phyloP scores from a whole-genome alignment of 2,329 filamentous ascomycete genomes.

The Penicillium brevicompactum region DNA sequence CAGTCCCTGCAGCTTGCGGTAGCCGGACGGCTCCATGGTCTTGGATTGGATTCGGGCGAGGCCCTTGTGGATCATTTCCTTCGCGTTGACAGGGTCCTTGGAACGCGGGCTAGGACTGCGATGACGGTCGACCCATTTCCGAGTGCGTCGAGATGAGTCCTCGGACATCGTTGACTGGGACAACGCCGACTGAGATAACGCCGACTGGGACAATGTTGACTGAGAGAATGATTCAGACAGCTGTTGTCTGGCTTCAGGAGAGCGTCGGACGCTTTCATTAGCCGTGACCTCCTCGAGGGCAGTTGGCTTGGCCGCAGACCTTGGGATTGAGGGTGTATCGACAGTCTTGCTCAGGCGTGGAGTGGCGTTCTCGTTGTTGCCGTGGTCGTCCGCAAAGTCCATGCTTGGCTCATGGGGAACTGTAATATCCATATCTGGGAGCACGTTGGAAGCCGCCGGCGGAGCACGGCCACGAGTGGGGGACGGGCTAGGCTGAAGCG shows the following conservation, averaged over 20 bases:
- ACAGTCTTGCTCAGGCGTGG: conserved; percentile 14
- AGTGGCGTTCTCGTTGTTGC: conserved; percentile 30
- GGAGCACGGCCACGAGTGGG: conserved; percentile 18
- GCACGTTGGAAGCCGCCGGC: conserved; percentile 10
- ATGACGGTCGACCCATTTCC: conserved; percentile 38
- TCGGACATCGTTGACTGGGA: conserved; percentile 13
- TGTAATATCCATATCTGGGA: conserved; percentile 1
- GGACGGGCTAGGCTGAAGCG: conserved; percentile 24
- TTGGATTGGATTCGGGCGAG: conserved; percentile 38
- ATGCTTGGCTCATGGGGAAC: conserved; percentile 11
- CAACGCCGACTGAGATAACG: conserved; percentile 8
- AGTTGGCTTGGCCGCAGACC: conserved; percentile 27
- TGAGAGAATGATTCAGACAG: conserved; percentile 14
- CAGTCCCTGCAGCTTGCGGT: conserved; percentile 45
- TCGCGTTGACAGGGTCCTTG: conserved; percentile 40
- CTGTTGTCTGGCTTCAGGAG: conserved; percentile 15
- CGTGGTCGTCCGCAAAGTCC: background rate
- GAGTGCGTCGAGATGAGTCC: conserved; percentile 32
- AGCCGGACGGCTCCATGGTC: conserved; percentile 44
- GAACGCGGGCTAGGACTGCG: conserved; percentile 42
- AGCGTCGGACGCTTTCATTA: conserved; percentile 36
- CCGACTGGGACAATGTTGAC: conserved; percentile 8
- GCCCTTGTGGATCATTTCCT: conserved; percentile 42
- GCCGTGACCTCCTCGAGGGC: conserved; percentile 43
- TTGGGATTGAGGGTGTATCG: conserved; percentile 21